Conservation (phyloP, 192 early-diverging fungal genomes). For the Gaertneriomyces semiglobifer region DNA sequence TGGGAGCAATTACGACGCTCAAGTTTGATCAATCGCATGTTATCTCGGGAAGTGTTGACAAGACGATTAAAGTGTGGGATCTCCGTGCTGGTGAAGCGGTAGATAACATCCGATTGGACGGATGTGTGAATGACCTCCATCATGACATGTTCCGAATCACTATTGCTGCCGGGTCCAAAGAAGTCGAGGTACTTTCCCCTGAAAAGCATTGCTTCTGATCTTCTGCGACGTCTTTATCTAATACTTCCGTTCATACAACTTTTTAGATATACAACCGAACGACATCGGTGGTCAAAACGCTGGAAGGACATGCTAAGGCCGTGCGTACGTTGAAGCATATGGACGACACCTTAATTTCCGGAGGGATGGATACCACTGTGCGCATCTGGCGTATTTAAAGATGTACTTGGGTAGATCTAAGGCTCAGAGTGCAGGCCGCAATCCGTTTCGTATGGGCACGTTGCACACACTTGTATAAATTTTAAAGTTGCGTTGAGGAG, state of each 20-base stretch:
- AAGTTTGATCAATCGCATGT: slow-evolving; percentile 37
- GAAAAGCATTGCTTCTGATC: not conserved
- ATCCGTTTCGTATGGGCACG: too few species aligned
- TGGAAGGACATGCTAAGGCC: slow-evolving; percentile 39
- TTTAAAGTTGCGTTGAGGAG: too few species aligned
- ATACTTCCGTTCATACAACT: too few species aligned
- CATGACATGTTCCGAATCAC: slow-evolving; percentile 29
- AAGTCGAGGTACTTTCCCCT: slow-evolving; percentile 20
- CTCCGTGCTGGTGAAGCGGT: slow-evolving; percentile 33
- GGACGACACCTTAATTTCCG: slow-evolving; percentile 33
- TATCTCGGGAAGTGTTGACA: slow-evolving; percentile 35
- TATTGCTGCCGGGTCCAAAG: slow-evolving; percentile 30
- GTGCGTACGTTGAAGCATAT: slow-evolving; percentile 27
- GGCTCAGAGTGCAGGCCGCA: too few species aligned
- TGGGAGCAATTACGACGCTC: slow-evolving; percentile 28
- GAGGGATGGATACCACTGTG: slow-evolving; percentile 38
- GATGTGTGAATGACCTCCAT: slow-evolving; percentile 31
- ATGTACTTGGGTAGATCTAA: too few species aligned
- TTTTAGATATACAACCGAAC: slow-evolving; percentile 37
- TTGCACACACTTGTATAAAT: too few species aligned
- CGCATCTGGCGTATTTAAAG: slow-evolving; percentile 35
- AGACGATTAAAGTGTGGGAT: slow-evolving; percentile 47
- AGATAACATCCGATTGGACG: slow-evolving; percentile 28
- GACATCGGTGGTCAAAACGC: slow-evolving; percentile 18
- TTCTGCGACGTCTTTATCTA: not conserved